Base-by-base conservation (phyloP, 345 rosid species). In the Gossypium stocksii region DNA sequence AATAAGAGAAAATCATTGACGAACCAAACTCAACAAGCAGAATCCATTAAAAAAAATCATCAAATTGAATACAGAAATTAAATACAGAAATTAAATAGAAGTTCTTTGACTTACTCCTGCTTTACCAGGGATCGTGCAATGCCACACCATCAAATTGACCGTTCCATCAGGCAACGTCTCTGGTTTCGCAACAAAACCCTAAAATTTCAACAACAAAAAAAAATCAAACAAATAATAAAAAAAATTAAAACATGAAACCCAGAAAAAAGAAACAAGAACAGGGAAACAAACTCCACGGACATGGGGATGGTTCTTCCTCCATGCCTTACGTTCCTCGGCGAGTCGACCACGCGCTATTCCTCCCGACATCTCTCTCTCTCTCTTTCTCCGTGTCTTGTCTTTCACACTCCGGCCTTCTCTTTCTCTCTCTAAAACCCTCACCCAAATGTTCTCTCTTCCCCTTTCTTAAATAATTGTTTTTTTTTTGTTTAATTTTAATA, bases 141-240 rank as follows among this genome's bases (percentile, higher is more conserved):
- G 92, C 98, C 98, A 94, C 66, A 84, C 86, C 98, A 94, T 91
- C 85, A 94, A 76, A 91, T 94, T 90, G 75, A 91, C 89, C 4
- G 89, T 76, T 9, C 98, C 97, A 82, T 94, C 97, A n/a, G 84
- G 72, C 75, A 74, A 48, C 14, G 89, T 88, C 84, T 92, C 98
- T 17, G 98, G 98, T 81, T 92, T 94, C 59, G 98, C 98, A 52
- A 92, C 98, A 82, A 94, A 94, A 84, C 98, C 98, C 98, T 92
- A 64, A 46, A 59, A 66, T 49, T 48, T 25, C 12, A 49, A 22
- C 41, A 74, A 23, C 60, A 66, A 81, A 73, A 75, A 73, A 75
- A 72, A 46, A 59, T 4, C 70, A 51, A 15, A 25, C 62, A 16
- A 54, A 54, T 7, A n/a, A 3, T 16, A n/a, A 2, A 19, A 56